Percentiles rank a stretch among this genome's conserved stretches.
These are phyloP conservation scores for Calonectria pseudoturangicola DNA, from an alignment of 2,329 filamentous ascomycete genomes.

Conservation along the genomic window DNA sequence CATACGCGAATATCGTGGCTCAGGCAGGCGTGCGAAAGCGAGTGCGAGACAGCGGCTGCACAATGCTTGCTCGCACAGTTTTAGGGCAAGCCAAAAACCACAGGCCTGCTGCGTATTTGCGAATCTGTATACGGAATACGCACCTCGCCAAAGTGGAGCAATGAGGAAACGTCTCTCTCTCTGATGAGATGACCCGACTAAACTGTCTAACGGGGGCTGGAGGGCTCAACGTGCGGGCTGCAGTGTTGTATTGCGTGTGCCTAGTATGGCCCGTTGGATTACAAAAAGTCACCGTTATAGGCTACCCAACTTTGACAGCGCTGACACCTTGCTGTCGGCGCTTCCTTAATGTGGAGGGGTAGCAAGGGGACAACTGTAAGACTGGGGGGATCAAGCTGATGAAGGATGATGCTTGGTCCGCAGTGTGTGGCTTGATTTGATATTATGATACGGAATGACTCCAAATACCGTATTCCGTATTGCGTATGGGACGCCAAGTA, in stretches of 20 bases:
- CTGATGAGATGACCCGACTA: background rate
- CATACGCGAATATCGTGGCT: constrained; percentile 4
- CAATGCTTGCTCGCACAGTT: background rate
- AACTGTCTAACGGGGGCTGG: constrained; percentile 2
- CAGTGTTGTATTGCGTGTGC: constrained; percentile 16
- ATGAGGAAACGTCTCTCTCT: constrained; percentile 1
- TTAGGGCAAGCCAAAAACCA: background rate
- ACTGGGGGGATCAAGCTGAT: constrained; percentile 12
- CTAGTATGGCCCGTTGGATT: constrained; percentile 28
- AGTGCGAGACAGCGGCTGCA: constrained; percentile 39
- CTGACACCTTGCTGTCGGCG: constrained; percentile 36
- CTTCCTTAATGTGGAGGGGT: constrained; percentile 36
- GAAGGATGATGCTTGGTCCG: constrained; percentile 25
- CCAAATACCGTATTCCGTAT: constrained; percentile 17
- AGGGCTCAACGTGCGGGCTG: background rate
- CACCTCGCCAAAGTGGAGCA: constrained; percentile 16
- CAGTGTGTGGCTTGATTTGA: constrained; percentile 13
- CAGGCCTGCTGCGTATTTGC: background rate
- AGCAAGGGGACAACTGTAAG: constrained; percentile 23
- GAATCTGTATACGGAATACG: background rate
- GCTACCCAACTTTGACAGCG: constrained; percentile 21
- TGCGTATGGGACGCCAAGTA: background rate
- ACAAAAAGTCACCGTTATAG: constrained; percentile 23
- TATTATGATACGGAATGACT: constrained; percentile 21
- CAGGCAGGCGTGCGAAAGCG: constrained; percentile 46